Evolutionary conservation across 1,284 basidiomycete genomes (phyloP).

Genomic region (Sanghuangporus sanghuang): DNA sequence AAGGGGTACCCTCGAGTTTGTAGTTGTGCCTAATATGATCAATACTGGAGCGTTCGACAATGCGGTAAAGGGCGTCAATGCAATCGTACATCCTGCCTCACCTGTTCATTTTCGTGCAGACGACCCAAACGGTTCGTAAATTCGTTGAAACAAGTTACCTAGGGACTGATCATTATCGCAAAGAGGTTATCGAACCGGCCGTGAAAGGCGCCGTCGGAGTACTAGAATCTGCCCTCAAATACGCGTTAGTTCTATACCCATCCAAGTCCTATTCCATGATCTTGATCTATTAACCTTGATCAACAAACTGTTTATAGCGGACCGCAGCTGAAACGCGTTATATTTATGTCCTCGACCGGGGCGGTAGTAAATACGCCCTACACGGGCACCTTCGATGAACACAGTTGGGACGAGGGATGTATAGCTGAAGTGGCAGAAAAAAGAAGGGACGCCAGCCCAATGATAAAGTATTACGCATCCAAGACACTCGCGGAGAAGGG

Average conservation of each 20-base stretch:
- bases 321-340: not conserved
- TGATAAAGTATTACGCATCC: constrained; percentile 1
- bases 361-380: not conserved
- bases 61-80: constrained; percentile 61
- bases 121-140: constrained; percentile 33
- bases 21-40: constrained; percentile 16
- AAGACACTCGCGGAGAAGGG: constrained; percentile 7
- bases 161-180: too few species aligned
- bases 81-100: constrained; percentile 53
- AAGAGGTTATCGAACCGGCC: constrained; percentile 44
- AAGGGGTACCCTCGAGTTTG: constrained; percentile 14
- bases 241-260: constrained; percentile 35
- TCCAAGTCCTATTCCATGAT: not conserved
- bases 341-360: not conserved
- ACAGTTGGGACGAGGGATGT: constrained; percentile 3
- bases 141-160: not conserved
- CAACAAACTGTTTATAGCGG: not conserved
- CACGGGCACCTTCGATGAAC: not conserved
- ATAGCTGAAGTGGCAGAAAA: not conserved
- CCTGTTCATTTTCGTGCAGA: constrained; percentile 36
- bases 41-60: constrained; percentile 60
- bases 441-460: not conserved
- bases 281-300: not conserved
- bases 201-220: constrained; percentile 58
- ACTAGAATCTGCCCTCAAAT: constrained; percentile 46